phyloP scores from a whole-genome alignment of 495 filamentous ascomycete species.

The Xylaria curta region DNA sequence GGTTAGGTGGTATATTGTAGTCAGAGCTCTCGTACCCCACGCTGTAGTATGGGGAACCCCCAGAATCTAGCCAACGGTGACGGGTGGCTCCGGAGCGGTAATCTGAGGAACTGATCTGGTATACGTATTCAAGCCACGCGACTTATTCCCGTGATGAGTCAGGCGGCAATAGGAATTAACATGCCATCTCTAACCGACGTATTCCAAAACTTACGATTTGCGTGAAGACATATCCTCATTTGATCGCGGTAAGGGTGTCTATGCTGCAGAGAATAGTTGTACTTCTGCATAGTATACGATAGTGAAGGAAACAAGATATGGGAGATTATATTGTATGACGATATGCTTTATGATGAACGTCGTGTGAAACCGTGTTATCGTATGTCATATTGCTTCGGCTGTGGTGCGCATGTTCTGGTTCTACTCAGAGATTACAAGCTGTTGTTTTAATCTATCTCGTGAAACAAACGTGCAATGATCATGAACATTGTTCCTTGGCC shows the following conservation, averaged over 20 bases:
- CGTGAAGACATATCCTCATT: not conserved
- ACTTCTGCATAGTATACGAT: not conserved
- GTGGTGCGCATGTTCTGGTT: not conserved
- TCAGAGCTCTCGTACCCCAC: conserved; percentile 10
- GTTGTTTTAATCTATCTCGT: not conserved
- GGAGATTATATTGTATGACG: not conserved
- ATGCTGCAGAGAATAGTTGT: not conserved
- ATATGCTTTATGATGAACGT: not conserved
- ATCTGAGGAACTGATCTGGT: conserved; percentile 1
- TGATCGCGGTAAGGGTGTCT: not conserved
- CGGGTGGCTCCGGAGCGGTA: conserved; percentile 4
- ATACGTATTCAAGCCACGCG: not conserved
- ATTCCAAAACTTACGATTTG: conserved; percentile 7
- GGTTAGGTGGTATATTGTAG: not conserved
- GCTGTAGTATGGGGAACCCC: conserved; percentile 12
- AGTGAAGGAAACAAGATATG: not conserved
- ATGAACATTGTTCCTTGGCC: not conserved
- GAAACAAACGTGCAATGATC: not conserved
- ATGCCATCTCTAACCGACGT: not conserved
- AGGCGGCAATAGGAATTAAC: conserved; percentile 1
- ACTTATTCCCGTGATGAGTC: conserved; percentile 5
- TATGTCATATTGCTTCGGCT: not conserved
- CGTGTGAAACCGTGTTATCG: not conserved
- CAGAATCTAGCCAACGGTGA: not conserved
- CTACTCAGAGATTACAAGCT: not conserved